A percentile compares a stretch with the other conserved stretches of the same genome.
These are phyloP conservation scores for Andrographis paniculata DNA, from an alignment of 305 asterid species.

Conservation along the genomic window DNA sequence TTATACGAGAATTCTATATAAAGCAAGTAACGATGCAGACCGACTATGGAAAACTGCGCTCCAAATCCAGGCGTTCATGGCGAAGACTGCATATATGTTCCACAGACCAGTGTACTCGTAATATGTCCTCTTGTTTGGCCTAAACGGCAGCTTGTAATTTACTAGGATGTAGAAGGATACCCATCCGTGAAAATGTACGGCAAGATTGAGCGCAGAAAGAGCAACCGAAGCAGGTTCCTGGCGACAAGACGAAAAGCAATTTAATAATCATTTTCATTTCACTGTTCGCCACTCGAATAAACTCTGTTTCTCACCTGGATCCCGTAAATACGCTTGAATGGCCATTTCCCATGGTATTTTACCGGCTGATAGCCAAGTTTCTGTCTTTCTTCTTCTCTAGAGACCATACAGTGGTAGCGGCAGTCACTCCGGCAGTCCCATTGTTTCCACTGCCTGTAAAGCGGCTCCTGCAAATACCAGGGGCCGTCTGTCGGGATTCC, in stretches of 20 bases:
- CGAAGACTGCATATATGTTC: slow-evolving; percentile 70
- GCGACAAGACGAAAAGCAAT: too few species aligned
- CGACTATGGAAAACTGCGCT: slow-evolving; percentile 86
- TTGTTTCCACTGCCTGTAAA: slow-evolving; percentile 79
- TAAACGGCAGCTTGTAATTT: slow-evolving; percentile 72
- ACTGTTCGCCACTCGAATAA: slow-evolving; percentile 5
- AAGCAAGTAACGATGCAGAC: slow-evolving; percentile 34
- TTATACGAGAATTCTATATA: background rate
- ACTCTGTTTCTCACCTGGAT: slow-evolving; percentile 49
- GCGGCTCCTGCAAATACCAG: slow-evolving; percentile 97
- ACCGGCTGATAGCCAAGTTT: slow-evolving; percentile 65
- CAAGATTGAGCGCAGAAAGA: slow-evolving; percentile 84
- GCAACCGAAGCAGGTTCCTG: slow-evolving; percentile 98
- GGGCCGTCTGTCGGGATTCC: slow-evolving; percentile 58
- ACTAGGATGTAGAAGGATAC: slow-evolving; percentile 86
- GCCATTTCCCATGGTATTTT: slow-evolving; percentile 96
- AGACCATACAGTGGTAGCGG: slow-evolving; percentile 81
- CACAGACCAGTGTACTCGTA: slow-evolving; percentile 92
- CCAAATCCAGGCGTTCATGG: slow-evolving; percentile 91
- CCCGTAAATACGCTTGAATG: slow-evolving; percentile 70
- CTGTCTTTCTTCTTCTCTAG: slow-evolving; percentile 77
- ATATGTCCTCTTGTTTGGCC: slow-evolving; percentile 59
- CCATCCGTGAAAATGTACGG: slow-evolving; percentile 96
- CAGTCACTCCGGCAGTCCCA: slow-evolving; percentile 95
- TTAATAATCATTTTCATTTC: slow-evolving; percentile 16